A percentile compares a stretch with the other conserved stretches of the same genome.
Conservation (phyloP, 495 filamentous ascomycete species). For the Tuber brumale region DNA sequence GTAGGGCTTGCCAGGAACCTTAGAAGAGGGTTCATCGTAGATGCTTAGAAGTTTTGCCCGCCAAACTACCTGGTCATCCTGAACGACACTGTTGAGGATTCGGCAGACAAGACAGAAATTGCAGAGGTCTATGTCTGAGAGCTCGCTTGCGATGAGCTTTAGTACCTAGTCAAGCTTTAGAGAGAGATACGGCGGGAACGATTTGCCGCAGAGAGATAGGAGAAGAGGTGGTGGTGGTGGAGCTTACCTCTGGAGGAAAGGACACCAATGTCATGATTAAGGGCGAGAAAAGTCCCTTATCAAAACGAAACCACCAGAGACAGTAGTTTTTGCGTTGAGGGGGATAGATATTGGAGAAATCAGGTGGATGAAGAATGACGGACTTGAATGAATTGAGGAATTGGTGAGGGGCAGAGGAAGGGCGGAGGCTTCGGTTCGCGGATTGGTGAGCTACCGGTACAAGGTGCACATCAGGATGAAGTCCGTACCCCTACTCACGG, state of each 20-base stretch:
- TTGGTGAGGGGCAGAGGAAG: neutral
- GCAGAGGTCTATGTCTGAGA: slow-evolving; percentile 27
- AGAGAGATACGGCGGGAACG: neutral
- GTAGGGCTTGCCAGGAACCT: slow-evolving; percentile 11
- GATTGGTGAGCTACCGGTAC: neutral
- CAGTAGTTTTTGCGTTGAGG: neutral
- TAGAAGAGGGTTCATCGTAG: slow-evolving; percentile 19
- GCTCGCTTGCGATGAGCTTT: slow-evolving; percentile 25
- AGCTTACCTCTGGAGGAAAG: neutral
- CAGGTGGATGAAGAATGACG: neutral
- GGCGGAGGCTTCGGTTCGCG: neutral
- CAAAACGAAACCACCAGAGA: neutral
- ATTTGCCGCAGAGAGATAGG: neutral
- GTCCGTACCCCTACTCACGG: neutral
- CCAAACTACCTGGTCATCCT: slow-evolving; percentile 26
- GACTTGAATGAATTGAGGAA: neutral
- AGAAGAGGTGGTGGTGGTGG: neutral
- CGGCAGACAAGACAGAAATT: slow-evolving; percentile 20
- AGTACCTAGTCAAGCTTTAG: slow-evolving; percentile 15
- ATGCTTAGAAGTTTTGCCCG: slow-evolving; percentile 11
- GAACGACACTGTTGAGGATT: slow-evolving; percentile 7
- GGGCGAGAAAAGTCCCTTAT: neutral
- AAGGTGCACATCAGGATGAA: neutral
- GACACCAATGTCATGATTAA: neutral
- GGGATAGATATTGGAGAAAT: neutral